Conservation (phyloP, 1,284 basidiomycete species). For the Cutaneotrichosporon cavernicola region DNA sequence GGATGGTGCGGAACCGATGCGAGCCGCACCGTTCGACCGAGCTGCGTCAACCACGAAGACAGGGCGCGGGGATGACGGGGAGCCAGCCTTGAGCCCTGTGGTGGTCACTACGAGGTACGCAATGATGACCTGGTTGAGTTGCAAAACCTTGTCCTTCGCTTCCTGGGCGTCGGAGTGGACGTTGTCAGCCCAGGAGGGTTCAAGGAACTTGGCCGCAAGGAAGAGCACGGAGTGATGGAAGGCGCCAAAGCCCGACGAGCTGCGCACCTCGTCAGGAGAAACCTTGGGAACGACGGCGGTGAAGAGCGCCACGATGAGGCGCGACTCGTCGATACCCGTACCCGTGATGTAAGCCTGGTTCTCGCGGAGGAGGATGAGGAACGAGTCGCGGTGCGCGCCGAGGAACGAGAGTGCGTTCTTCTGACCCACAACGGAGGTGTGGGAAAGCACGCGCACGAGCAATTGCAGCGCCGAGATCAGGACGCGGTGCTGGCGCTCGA, state of each 20-base stretch:
- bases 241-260: slow-evolving; percentile 70
- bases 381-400: slow-evolving; percentile 57
- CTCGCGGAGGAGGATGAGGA: slow-evolving; percentile 55
- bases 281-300: slow-evolving; percentile 54
- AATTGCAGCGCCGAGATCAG: slow-evolving; percentile 42
- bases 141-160: slow-evolving; percentile 29
- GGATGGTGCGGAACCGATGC: slow-evolving; percentile 39
- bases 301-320: slow-evolving; percentile 55
- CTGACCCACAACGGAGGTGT: slow-evolving; percentile 15
- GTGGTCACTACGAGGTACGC: slow-evolving; percentile 41
- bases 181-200: slow-evolving; percentile 60
- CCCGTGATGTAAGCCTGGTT: slow-evolving; percentile 51
- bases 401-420: slow-evolving; percentile 55
- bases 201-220: slow-evolving; percentile 73
- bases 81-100: slow-evolving; percentile 36
- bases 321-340: slow-evolving; percentile 54
- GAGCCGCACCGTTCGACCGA: slow-evolving; percentile 21
- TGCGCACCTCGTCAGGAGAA: slow-evolving; percentile 64
- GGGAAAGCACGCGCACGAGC: slow-evolving; percentile 37
- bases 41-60: slow-evolving; percentile 44
- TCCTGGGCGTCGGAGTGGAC: slow-evolving; percentile 1
- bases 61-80: slow-evolving; percentile 29
- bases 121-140: slow-evolving; percentile 47
- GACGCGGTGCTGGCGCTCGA: slow-evolving; percentile 43
- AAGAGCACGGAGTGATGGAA: slow-evolving; percentile 77